These are phyloP conservation scores for Plasmodium sp. DNA, from an alignment of 169 alveolate species.

Conservation along the genomic window DNA sequence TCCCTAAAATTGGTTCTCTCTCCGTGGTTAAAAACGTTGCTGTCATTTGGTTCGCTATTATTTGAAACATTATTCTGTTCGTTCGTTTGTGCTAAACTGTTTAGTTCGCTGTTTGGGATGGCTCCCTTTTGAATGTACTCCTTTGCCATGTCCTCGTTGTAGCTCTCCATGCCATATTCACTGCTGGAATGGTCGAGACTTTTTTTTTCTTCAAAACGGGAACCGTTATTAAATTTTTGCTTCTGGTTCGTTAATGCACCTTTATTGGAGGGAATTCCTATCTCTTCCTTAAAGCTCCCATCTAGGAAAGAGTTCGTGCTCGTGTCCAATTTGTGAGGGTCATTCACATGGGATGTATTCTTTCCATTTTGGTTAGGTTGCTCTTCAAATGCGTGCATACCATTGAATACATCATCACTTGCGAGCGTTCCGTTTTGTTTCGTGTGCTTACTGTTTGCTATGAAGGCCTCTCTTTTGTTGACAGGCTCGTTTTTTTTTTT, in stretches of 20 bases:
- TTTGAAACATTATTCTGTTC: not conserved
- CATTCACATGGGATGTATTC: not conserved
- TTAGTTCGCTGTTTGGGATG: not conserved
- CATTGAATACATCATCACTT: conserved; percentile 25
- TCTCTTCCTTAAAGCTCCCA: conserved; percentile 4
- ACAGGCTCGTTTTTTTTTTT: conserved; percentile 35
- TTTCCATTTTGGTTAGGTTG: not conserved
- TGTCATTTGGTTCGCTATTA: not conserved
- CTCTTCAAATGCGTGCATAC: not conserved
- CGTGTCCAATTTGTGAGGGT: not conserved
- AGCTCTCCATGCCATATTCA: conserved; percentile 39
- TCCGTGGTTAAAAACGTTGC: not conserved
- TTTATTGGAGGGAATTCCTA: not conserved
- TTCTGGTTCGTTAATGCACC: not conserved
- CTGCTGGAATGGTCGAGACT: not conserved
- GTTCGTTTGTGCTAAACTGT: not conserved
- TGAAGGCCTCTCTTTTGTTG: conserved; percentile 42
- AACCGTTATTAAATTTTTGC: not conserved
- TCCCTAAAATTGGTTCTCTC: not conserved
- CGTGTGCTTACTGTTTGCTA: conserved; percentile 20
- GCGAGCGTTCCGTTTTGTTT: not conserved
- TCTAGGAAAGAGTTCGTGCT: conserved; percentile 40
- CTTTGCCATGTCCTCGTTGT: conserved; percentile 5
- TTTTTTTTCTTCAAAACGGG: not conserved
- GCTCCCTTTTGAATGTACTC: not conserved